Evolutionary conservation across 139 green algal genomes (phyloP).

Genomic region (Desmodesmus armatus): DNA sequence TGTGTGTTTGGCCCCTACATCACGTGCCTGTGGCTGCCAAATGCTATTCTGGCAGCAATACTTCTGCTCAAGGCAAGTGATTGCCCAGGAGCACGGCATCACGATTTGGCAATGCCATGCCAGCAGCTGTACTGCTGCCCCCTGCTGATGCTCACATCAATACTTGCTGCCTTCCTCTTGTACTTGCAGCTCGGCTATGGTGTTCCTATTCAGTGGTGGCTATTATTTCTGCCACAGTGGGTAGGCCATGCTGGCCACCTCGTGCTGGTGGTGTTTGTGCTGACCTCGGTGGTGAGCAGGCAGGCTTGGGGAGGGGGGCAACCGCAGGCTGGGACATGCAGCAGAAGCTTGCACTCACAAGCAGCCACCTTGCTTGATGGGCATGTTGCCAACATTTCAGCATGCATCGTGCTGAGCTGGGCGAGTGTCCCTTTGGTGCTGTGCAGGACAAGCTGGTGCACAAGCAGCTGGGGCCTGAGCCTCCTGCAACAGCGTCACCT

Average conservation of each 20-base stretch:
- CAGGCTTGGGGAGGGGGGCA: background rate
- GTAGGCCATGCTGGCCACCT: conserved; percentile 18
- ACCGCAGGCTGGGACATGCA: background rate
- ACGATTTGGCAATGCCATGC: background rate
- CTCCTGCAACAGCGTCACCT: conserved; percentile 29
- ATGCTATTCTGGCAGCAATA: conserved; percentile 25
- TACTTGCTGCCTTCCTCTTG: no score
- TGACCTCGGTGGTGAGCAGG: conserved; percentile 11
- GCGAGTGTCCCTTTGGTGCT: background rate
- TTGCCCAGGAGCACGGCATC: background rate
- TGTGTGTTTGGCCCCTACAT: conserved; percentile 25
- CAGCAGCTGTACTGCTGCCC: background rate
- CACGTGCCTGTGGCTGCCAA: conserved; percentile 29
- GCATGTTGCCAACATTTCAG: no score
- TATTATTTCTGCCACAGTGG: conserved; percentile 32
- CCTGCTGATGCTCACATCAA: no score
- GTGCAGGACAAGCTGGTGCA: conserved; percentile 46
- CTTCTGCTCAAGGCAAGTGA: conserved; percentile 32
- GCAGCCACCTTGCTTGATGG: background rate
- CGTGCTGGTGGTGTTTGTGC: conserved; percentile 21
- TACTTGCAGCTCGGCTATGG: conserved; percentile 15
- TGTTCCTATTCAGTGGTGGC: conserved; percentile 11
- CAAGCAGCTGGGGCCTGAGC: conserved; percentile 48
- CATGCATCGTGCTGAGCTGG: background rate
- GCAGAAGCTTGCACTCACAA: background rate